These are phyloP conservation scores for Leccinum ochraceum DNA, from an alignment of 768 basidiomycete species.

Conservation along the genomic window DNA sequence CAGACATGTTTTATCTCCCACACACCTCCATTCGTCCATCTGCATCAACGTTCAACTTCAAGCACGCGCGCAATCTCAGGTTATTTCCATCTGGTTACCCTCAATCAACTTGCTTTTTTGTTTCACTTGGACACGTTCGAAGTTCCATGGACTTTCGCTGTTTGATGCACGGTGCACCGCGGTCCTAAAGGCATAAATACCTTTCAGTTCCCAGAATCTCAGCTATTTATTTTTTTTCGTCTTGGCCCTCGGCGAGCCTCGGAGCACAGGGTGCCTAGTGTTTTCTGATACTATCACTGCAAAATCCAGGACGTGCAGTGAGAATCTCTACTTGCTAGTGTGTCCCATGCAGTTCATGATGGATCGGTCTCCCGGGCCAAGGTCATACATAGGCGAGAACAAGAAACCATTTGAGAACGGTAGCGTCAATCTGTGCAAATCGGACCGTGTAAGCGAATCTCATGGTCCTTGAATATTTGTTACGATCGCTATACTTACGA, in stretches of 20 bases:
- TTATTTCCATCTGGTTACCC: background rate
- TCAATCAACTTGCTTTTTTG: background rate
- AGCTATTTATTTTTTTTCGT: background rate
- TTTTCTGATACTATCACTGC: background rate
- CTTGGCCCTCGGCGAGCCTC: background rate
- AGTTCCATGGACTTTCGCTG: background rate
- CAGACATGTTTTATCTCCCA: background rate
- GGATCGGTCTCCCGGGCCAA: background rate
- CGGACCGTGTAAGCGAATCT: background rate
- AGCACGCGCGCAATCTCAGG: background rate
- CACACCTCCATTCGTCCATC: background rate
- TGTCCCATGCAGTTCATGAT: background rate
- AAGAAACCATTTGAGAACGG: background rate
- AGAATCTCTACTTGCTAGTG: background rate
- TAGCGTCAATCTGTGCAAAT: background rate
- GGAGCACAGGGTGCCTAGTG: background rate
- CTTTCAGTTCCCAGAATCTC: background rate
- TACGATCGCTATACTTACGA: background rate
- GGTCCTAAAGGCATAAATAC: background rate
- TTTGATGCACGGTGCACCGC: background rate
- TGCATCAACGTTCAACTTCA: background rate
- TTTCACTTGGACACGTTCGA: background rate
- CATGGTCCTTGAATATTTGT: background rate
- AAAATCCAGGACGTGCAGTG: background rate
- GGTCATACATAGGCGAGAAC: background rate